Evolutionary conservation across 2,329 filamentous ascomycete genomes (phyloP), one percentile per base, ranked within the genome.

Genomic region (Sphaerulina vaccinii): DNA sequence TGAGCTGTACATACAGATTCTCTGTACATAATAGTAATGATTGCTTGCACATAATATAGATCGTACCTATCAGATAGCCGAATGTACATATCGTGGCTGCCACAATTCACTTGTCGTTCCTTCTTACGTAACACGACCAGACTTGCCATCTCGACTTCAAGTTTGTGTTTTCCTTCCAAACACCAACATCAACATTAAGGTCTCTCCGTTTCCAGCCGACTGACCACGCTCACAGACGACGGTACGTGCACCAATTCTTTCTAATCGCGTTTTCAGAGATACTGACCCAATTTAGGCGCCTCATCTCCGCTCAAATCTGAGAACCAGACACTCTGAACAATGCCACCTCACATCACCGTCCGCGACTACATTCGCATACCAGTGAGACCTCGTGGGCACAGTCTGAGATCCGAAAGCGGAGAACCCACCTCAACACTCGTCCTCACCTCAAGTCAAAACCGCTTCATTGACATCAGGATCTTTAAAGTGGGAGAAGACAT

Each of bases 371-470:
- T 86, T 58, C 77, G 77, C 54, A 84, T 81, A 79, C 70, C 79
- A 2, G 77, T 78, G 1, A n/a, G n/a, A 32, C 27, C 27, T 32
- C 27, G 10, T 6, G 3, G 4, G 27, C 27, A 2, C 10, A 74
- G 72, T 0, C 13, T 38, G 1, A 23, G 19, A 11, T 19, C 21
- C n/a, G n/a, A 68, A 44, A n/a, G n/a, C n/a, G n/a, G n/a, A n/a
- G 84, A 87, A 65, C 80, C 80, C 13, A 87, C 84, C 0, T 78
- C 76, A 1, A 87, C 84, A 0, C 64, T 86, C 3, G 85, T 87
- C 10, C 70, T 87, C 39, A 87, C 84, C 0, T 81, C 81, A 2
- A 78, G 80, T 1, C 64, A 66, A 21, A 72, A 72, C 23, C 76
- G 73, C 32, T 87, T 85, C 63, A 78, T 87, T 32, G 85, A 87